These are phyloP conservation scores for Penicillium sp. DNA, from an alignment of 2,329 filamentous ascomycete species.

Conservation along the genomic window DNA sequence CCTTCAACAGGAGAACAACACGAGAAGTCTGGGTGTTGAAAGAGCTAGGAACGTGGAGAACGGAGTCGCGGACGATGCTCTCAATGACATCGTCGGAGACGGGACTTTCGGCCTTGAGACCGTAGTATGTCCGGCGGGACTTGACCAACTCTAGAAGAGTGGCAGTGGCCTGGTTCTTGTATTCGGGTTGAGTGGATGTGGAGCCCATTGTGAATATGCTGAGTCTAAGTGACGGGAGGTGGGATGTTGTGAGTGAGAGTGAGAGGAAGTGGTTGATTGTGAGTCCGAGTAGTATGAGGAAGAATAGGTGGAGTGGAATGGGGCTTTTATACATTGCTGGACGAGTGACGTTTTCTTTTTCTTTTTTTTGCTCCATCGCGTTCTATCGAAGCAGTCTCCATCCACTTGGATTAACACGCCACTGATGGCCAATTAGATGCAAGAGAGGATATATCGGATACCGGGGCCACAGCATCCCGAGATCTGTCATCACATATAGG, in stretches of 20 bases:
- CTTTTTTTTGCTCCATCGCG: neutral
- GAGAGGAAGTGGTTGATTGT: neutral
- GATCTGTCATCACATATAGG: neutral
- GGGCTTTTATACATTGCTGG: constrained; percentile 4
- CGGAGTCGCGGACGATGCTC: constrained; percentile 38
- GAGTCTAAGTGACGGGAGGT: constrained; percentile 16
- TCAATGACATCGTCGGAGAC: constrained; percentile 34
- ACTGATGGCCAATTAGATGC: neutral
- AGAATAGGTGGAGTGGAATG: neutral
- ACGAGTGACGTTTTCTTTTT: neutral
- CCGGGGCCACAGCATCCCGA: neutral
- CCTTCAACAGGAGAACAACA: constrained; percentile 70
- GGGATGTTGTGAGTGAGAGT: neutral
- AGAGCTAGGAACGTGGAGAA: constrained; percentile 68
- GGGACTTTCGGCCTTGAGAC: constrained; percentile 32
- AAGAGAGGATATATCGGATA: neutral
- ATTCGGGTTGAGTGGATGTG: constrained; percentile 31
- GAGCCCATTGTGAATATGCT: constrained; percentile 37
- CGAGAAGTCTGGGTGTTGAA: constrained; percentile 87
- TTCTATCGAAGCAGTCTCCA: neutral
- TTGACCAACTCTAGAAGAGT: constrained; percentile 32
- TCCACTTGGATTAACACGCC: neutral
- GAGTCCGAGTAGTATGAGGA: neutral
- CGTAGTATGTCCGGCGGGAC: constrained; percentile 32
- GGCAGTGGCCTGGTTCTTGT: constrained; percentile 34